These are phyloP conservation scores for Backusella macrospora DNA, from an alignment of 192 early-diverging fungal species.

Conservation along the genomic window DNA sequence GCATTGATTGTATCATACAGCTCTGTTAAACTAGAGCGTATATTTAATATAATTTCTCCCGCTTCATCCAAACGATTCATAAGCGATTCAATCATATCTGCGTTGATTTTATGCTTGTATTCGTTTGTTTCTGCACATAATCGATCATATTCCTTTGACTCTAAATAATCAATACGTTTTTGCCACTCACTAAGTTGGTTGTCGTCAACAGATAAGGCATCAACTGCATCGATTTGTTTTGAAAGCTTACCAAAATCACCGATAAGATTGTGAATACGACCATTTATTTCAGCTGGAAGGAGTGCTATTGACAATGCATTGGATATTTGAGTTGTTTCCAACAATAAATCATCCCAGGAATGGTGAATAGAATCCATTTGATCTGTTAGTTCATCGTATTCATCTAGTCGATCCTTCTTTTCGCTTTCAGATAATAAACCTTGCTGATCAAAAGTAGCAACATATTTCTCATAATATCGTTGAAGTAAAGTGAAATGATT, in stretches of 20 bases:
- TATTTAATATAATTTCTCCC: slow-evolving; percentile 17
- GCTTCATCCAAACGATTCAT: slow-evolving; percentile 13
- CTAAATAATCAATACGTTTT: slow-evolving; percentile 26
- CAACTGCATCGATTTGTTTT: background rate
- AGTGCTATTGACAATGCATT: background rate
- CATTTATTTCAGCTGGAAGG: slow-evolving; percentile 19
- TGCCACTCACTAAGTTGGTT: slow-evolving; percentile 31
- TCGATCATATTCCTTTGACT: slow-evolving; percentile 20
- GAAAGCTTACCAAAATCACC: slow-evolving; percentile 14
- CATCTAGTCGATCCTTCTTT: slow-evolving; percentile 3
- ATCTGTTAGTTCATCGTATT: slow-evolving; percentile 12
- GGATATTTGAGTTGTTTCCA: slow-evolving; percentile 13
- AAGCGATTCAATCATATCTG: background rate
- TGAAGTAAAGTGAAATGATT: slow-evolving; percentile 11
- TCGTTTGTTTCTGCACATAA: slow-evolving; percentile 14
- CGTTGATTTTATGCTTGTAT: slow-evolving; percentile 12
- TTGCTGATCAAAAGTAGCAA: slow-evolving; percentile 17
- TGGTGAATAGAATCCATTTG: background rate
- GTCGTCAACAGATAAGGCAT: slow-evolving; percentile 11
- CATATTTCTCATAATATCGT: slow-evolving; percentile 16
- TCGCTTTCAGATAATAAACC: slow-evolving; percentile 8
- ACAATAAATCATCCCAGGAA: slow-evolving; percentile 14
- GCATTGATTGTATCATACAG: slow-evolving; percentile 26
- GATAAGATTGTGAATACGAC: slow-evolving; percentile 14
- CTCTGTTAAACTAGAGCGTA: background rate